phyloP scores from a whole-genome alignment of 2,329 filamentous ascomycete species.

The Epichloe gansuensis region DNA sequence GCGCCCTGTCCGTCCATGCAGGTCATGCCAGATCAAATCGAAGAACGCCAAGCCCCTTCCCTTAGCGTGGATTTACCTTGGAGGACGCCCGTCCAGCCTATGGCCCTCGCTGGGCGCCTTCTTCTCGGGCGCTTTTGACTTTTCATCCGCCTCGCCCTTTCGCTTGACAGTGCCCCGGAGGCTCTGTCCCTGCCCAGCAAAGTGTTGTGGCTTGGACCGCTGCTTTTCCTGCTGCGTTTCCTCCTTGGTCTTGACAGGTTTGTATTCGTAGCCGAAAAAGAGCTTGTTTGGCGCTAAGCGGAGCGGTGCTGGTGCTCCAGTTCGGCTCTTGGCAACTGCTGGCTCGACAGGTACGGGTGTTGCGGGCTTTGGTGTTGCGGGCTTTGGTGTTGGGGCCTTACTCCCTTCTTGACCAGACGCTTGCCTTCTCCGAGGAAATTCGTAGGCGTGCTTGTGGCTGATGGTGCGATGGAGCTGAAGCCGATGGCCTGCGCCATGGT shows the following conservation, averaged over 20 bases:
- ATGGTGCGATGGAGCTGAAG: constrained; percentile 80
- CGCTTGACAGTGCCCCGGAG: constrained; percentile 59
- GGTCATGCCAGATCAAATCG: not conserved
- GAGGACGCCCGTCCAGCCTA: constrained; percentile 30
- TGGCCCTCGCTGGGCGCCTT: constrained; percentile 31
- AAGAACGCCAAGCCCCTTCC: constrained; percentile 12
- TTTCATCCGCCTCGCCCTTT: constrained; percentile 44
- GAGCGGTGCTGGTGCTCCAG: constrained; percentile 76
- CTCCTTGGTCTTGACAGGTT: constrained; percentile 69
- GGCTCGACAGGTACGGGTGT: constrained; percentile 47
- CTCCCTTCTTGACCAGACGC: constrained; percentile 72
- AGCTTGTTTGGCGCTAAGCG: constrained; percentile 78
- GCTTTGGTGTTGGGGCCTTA: constrained; percentile 54
- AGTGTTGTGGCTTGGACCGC: constrained; percentile 56
- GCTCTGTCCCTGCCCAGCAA: constrained; percentile 76
- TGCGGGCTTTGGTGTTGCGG: constrained; percentile 52
- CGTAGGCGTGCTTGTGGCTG: constrained; percentile 56
- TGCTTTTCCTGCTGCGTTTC: constrained; percentile 56
- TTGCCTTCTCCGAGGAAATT: constrained; percentile 75
- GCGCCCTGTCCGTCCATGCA: not conserved
- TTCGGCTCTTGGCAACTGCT: constrained; percentile 30
- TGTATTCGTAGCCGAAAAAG: constrained; percentile 93
- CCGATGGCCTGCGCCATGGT: constrained; percentile 98
- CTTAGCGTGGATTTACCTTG: constrained; percentile 8
- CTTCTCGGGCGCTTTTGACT: constrained; percentile 34